These are phyloP conservation scores for Neurospora sp. DNA, from an alignment of 495 filamentous ascomycete genomes.

Conservation along the genomic window DNA sequence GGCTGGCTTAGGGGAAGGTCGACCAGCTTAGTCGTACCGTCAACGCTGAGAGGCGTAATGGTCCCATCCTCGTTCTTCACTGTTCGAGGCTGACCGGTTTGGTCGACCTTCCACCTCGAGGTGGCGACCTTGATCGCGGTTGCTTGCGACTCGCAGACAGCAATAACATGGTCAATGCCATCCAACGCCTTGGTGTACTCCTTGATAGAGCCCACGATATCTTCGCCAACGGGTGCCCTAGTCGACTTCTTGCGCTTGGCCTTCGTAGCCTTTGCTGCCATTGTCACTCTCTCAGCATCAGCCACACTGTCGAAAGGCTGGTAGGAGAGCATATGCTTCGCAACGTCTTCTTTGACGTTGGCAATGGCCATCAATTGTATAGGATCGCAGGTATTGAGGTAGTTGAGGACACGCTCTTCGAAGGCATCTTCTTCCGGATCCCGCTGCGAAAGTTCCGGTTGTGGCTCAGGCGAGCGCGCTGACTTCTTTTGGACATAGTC, in stretches of 20 bases:
- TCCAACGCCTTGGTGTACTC: slow-evolving; percentile 31
- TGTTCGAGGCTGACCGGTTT: slow-evolving; percentile 42
- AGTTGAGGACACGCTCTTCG: slow-evolving; percentile 51
- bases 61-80: slow-evolving; percentile 13
- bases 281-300: slow-evolving; percentile 52
- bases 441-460: slow-evolving; percentile 4
- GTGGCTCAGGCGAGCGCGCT: slow-evolving; percentile 1
- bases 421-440: slow-evolving; percentile 5
- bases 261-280: slow-evolving; percentile 21
- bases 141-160: slow-evolving; percentile 60
- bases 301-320: slow-evolving; percentile 59
- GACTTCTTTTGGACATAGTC: slow-evolving; percentile 13
- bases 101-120: slow-evolving; percentile 67
- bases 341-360: slow-evolving; percentile 54
- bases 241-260: slow-evolving; percentile 22
- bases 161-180: slow-evolving; percentile 66
- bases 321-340: slow-evolving; percentile 52
- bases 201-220: slow-evolving; percentile 26
- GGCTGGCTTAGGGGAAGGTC: slow-evolving; percentile 47
- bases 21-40: slow-evolving; percentile 12
- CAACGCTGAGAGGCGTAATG: slow-evolving; percentile 19
- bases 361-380: slow-evolving; percentile 71
- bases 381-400: slow-evolving; percentile 69
- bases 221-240: slow-evolving; percentile 25
- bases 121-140: slow-evolving; percentile 59